Evolutionary conservation across 768 basidiomycete species (phyloP).

Genomic region (Lentinula lateritia): DNA sequence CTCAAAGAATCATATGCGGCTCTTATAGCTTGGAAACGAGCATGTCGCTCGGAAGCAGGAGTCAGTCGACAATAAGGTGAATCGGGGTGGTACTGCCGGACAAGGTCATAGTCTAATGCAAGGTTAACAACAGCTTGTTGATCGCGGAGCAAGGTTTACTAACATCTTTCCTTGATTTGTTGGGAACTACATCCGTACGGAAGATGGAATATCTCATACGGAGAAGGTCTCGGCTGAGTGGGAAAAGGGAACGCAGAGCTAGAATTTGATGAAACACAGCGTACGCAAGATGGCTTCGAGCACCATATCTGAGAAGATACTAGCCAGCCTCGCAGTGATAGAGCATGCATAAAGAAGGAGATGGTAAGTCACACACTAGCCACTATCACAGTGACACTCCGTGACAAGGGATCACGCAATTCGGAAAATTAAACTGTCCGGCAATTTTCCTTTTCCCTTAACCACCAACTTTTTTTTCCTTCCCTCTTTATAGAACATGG

Average conservation of each 20-base stretch:
- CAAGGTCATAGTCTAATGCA: conserved; percentile 64
- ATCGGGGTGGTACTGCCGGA: conserved; percentile 69
- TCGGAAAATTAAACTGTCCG: background rate
- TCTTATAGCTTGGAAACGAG: conserved; percentile 59
- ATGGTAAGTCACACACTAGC: background rate
- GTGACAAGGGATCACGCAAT: background rate
- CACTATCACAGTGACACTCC: background rate
- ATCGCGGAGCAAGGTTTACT: conserved; percentile 3
- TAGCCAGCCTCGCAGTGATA: background rate
- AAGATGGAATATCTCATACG: conserved; percentile 36
- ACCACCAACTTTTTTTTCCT: background rate
- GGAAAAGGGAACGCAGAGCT: conserved; percentile 15
- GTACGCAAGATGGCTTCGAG: background rate
- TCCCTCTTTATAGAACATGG: conserved; percentile 4
- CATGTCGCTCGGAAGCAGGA: conserved; percentile 41
- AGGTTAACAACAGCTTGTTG: background rate
- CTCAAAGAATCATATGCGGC: conserved; percentile 58
- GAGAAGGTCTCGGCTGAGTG: conserved; percentile 23
- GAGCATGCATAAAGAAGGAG: background rate
- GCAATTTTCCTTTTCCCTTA: background rate
- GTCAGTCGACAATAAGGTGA: conserved; percentile 37
- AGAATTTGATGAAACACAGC: background rate
- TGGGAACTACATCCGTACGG: conserved; percentile 23
- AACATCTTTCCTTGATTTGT: conserved; percentile 33
- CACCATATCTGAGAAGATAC: background rate